Evolutionary conservation across 805 yeast genomes (phyloP).

Genomic region (Hanseniaspora lachancei): DNA sequence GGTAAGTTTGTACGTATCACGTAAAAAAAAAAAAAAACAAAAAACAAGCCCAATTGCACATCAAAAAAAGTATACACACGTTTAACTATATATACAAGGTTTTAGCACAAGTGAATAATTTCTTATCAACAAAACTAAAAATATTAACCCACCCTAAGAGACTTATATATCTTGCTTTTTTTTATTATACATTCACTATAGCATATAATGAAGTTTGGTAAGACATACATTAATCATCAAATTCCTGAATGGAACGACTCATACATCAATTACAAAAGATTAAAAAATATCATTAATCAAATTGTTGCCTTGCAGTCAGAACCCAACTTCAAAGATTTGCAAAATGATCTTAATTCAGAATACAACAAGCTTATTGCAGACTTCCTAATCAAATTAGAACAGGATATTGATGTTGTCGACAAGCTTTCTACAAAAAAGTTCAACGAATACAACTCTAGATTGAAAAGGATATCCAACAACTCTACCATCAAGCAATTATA

Average conservation of each 20-base stretch:
- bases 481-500: constrained; percentile 4
- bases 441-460: constrained; percentile 59
- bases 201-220: constrained; percentile 62
- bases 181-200: background rate
- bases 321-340: constrained; percentile 17
- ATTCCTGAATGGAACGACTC: constrained; percentile 82
- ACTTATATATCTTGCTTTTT: too few relatives aligned
- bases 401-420: constrained; percentile 71
- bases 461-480: constrained; percentile 33
- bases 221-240: constrained; percentile 68
- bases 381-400: constrained; percentile 66
- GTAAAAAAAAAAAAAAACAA: too few relatives aligned
- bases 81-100: too few relatives aligned
- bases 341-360: constrained; percentile 30
- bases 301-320: constrained; percentile 35
- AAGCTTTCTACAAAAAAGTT: constrained; percentile 62
- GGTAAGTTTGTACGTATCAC: too few relatives aligned
- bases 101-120: too few relatives aligned
- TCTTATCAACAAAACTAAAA: too few relatives aligned
- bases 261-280: constrained; percentile 73
- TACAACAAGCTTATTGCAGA: constrained; percentile 40
- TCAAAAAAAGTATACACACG: too few relatives aligned
- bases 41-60: too few relatives aligned
- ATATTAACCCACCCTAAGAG: background rate
- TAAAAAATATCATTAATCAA: constrained; percentile 67